Evolutionary conservation across 331 rosid genomes (phyloP), one percentile per base, ranked within the genome.

Genomic region (Arachis monticola): DNA sequence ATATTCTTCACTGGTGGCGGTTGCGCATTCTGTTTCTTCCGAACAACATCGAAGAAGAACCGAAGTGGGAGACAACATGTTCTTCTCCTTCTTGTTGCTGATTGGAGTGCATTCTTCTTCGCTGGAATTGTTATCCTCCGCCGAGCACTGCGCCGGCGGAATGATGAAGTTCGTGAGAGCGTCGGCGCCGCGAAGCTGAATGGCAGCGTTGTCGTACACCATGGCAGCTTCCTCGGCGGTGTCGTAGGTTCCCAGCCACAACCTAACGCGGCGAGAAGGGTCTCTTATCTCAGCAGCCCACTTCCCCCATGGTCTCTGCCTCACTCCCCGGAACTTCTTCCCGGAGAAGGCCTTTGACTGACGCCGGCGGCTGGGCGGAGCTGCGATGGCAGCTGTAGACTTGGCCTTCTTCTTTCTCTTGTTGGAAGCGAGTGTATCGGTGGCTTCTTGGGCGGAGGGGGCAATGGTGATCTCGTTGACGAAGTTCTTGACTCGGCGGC

Each of bases 281-380:
- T 93, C 98, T 35, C 98, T 80, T 73, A 93, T 93, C 88, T 93
- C 98, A 38, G 98, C 98, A 44, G 98, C 95, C 98, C 97, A 93
- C 72, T 87, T 93, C 1, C 97, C 98, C 98, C 97, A 93, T 0
- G 97, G 97, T 73, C 97, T 77, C 80, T 91, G 97, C 40, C 98
- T 86, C 58, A 93, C 98, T 22, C 98, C 98, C 0, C 98, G 84
- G 74, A 87, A 93, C 80, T 93, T 93, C 79, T 64, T 93, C 31
- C 79, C 91, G 1, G 72, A 8, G 2, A 70, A 17, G 0, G 60
- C 10, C 62, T 77, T 85, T 72, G 47, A 22, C n/a, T 31, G 7
- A 10, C 22, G 66, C 44, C 62, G 75, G 17, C 60, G 75, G 11
- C 56, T 62, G 11, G 46, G 75, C 74, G 77, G 80, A 10, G 62